Evolutionary conservation across 116 monocot genomes (phyloP).

Genomic region (Thalassia testudinum): DNA sequence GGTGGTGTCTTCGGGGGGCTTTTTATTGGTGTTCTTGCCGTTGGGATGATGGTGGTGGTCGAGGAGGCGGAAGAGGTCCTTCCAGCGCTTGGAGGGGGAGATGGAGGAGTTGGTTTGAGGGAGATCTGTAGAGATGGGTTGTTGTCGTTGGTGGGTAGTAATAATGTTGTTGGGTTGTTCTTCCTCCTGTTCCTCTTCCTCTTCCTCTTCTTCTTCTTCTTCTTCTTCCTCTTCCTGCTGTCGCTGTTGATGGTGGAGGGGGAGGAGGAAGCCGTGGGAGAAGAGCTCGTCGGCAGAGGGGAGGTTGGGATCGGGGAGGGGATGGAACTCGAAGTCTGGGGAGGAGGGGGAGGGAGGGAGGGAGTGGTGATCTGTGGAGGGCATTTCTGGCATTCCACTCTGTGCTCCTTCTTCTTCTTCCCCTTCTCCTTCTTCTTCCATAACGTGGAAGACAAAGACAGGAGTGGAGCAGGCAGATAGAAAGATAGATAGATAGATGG

Average conservation of each 20-base stretch:
- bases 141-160: neutral
- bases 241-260: constrained; percentile 37
- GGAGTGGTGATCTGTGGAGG: too few relatives aligned
- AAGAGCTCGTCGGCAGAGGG: constrained; percentile 67
- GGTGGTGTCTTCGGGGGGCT: neutral
- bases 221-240: too few relatives aligned
- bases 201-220: neutral
- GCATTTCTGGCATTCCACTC: too few relatives aligned
- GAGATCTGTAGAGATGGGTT: neutral
- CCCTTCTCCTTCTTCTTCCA: too few relatives aligned
- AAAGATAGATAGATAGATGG: too few relatives aligned
- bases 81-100: constrained; percentile 43
- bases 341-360: constrained; percentile 18
- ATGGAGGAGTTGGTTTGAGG: neutral
- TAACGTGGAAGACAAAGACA: too few relatives aligned
- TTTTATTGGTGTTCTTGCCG: constrained; percentile 1
- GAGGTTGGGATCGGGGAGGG: constrained; percentile 8
- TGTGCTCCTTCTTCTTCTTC: too few relatives aligned
- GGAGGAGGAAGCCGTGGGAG: constrained; percentile 54
- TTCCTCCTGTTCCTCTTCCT: neutral
- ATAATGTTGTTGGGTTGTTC: neutral
- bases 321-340: constrained; percentile 66
- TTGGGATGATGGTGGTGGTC: too few relatives aligned
- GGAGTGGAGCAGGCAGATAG: too few relatives aligned
- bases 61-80: constrained; percentile 48